Base-by-base conservation (phyloP, 2,329 filamentous ascomycete genomes). In the Bertia moriformis region DNA sequence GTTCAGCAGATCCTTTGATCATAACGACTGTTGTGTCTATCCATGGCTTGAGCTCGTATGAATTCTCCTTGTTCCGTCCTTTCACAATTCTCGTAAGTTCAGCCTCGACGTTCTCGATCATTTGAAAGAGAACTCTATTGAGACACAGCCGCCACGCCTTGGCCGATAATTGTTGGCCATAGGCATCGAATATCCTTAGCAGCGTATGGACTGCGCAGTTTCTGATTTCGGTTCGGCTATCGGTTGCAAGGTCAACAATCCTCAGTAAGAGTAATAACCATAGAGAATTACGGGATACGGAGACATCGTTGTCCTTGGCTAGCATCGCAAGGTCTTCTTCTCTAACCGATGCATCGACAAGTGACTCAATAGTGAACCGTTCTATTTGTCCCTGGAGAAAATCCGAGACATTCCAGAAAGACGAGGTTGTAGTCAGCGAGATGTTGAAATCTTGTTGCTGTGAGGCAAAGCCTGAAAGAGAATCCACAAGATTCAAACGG, bases 371-470 rank as follows among this genome's bases (percentile, higher is more conserved):
- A 1, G 69, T 66, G 35, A 79, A 68, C 0, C 68, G 64, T 42
- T 65, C 66, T 40, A 67, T 73, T 46, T 71, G 73, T 3, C 67
- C 61, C 1, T 74, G 78, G 3, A 96, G 66, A 45, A 88, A 91
- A 55, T 95, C 88, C 0, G 89, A 94, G 4, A 95, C 72, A 40
- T 89, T 88, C 86, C 88, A 95, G 56, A 94, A 93, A 52, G 93
- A 91, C 0, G 89, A n/a, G 55, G 72, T 58, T 65, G 84, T 82
- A 22, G 91, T 96, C 18, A 98, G 66, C 0, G 89, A 89, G 50
- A 96, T 93, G 48, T 98, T 98, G 27, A 98, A 68, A 52, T 98
- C 91, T 47, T 93, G 84, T 45, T 80, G 71, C 56, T 98, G 91
- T 1, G 78, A 81, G 48, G 85, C 87, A 57, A 96, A 98, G 46